These are phyloP conservation scores for Phytophthora pistaciae DNA, from an alignment of 352 stramenopile genomes.

Conservation along the genomic window DNA sequence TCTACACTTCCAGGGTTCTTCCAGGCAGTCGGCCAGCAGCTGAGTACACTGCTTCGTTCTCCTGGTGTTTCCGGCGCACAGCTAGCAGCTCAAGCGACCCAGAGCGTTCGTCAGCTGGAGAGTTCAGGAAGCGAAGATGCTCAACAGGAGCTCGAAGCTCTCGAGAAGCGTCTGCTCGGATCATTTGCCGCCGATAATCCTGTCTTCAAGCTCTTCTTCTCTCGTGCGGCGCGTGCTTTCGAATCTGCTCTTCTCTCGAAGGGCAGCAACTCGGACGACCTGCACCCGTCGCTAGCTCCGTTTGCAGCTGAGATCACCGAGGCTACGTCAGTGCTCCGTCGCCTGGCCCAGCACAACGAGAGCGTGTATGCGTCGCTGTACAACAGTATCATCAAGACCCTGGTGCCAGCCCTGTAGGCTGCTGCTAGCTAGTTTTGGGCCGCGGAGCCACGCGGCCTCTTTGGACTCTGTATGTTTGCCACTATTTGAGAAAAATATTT, in stretches of 20 bases:
- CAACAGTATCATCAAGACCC: conserved; percentile 63
- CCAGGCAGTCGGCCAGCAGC: conserved; percentile 31
- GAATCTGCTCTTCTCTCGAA: conserved; percentile 33
- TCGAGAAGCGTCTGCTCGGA: conserved; percentile 55
- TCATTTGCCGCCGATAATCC: conserved; percentile 59
- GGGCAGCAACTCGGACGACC: conserved; percentile 15
- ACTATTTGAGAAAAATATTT: conserved; percentile 27
- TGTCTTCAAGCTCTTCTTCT: conserved; percentile 69
- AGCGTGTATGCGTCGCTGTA: conserved; percentile 69
- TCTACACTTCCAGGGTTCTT: conserved; percentile 42
- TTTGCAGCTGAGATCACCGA: conserved; percentile 58
- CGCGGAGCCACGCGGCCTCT: background rate
- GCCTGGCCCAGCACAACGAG: conserved; percentile 78
- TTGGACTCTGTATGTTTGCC: conserved; percentile 17
- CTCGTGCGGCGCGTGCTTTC: conserved; percentile 45
- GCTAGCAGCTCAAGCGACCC: conserved; percentile 57
- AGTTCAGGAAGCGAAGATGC: conserved; percentile 11
- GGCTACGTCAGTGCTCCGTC: conserved; percentile 38
- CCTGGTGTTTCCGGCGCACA: conserved; percentile 56
- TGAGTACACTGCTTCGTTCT: conserved; percentile 57
- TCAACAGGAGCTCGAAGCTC: conserved; percentile 31
- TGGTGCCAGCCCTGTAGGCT: conserved; percentile 38
- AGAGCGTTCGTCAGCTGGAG: conserved; percentile 44
- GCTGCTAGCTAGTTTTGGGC: conserved; percentile 2
- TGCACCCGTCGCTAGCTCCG: conserved; percentile 62